phyloP scores from a whole-genome alignment of 1,139 yeast species.

The Pichia sp. region DNA sequence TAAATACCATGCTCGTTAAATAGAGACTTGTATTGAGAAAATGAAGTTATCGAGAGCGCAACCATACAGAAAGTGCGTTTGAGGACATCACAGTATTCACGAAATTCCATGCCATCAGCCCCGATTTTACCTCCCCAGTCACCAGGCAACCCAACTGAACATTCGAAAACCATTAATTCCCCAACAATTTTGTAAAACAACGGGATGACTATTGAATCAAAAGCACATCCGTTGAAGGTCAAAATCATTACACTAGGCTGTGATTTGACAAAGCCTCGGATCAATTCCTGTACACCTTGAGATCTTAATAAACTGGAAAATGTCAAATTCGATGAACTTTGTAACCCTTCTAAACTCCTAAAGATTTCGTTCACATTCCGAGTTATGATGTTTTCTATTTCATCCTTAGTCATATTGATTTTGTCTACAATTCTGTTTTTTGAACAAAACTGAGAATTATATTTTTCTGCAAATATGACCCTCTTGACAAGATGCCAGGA shows the following conservation, averaged over 20 bases:
- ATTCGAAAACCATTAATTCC: conserved; percentile 18
- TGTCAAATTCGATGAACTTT: neutral
- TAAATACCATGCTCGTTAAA: conserved; percentile 20
- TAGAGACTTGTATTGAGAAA: conserved; percentile 16
- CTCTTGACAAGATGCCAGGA: conserved; percentile 16
- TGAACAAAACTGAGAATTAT: conserved; percentile 5
- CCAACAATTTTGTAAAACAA: conserved; percentile 22
- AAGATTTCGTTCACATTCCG: conserved; percentile 11
- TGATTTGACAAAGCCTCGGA: conserved; percentile 19
- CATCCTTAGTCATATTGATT: conserved; percentile 6
- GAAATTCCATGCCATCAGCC: conserved; percentile 10
- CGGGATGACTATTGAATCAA: conserved; percentile 21
- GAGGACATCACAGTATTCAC: conserved; percentile 14
- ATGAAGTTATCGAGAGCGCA: conserved; percentile 22
- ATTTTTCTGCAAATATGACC: conserved; percentile 22
- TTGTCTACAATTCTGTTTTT: conserved; percentile 19
- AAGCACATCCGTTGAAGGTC: conserved; percentile 19
- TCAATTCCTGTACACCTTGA: conserved; percentile 14
- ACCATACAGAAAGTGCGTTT: conserved; percentile 20
- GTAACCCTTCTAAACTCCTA: conserved; percentile 10
- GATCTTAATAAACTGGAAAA: conserved; percentile 12
- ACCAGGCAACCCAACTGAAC: conserved; percentile 9
- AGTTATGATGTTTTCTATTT: conserved; percentile 2
- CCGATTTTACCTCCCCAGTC: conserved; percentile 7
- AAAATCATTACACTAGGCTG: conserved; percentile 16